Evolutionary conservation across 768 basidiomycete genomes (phyloP).

Genomic region (Rhizopogon rudus): DNA sequence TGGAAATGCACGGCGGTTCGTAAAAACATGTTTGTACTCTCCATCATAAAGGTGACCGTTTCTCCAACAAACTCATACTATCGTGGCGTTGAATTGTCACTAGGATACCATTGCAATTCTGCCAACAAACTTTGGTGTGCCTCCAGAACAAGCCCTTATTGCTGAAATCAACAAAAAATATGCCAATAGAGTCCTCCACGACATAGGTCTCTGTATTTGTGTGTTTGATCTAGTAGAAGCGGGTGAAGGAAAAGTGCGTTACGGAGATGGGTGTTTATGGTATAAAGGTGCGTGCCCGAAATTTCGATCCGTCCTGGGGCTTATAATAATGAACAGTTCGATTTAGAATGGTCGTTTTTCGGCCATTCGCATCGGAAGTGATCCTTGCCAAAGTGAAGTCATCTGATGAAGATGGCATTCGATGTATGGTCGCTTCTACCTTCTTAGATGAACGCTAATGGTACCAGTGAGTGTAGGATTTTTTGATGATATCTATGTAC

Average conservation of each 20-base stretch:
- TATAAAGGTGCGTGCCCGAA: constrained; percentile 65
- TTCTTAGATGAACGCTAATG: background rate
- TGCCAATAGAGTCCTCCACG: constrained; percentile 85
- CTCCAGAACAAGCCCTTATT: constrained; percentile 73
- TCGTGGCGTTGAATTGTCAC: background rate
- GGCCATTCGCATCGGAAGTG: constrained; percentile 88
- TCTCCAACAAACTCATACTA: background rate
- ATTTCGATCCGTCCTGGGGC: background rate
- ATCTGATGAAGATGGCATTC: constrained; percentile 79
- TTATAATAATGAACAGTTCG: constrained; percentile 46
- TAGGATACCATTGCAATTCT: constrained; percentile 92
- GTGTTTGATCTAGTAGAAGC: constrained; percentile 84
- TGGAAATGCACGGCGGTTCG: background rate
- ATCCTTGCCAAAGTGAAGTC: constrained; percentile 86
- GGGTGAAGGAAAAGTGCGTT: constrained; percentile 89
- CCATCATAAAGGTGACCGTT: constrained; percentile 35
- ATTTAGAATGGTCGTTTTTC: constrained; percentile 86
- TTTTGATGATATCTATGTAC: constrained; percentile 92
- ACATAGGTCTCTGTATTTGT: constrained; percentile 87
- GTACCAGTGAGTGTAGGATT: constrained; percentile 77
- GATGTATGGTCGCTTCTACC: constrained; percentile 47
- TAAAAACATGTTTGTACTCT: constrained; percentile 36
- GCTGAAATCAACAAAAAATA: constrained; percentile 94
- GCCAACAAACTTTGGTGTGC: constrained; percentile 78
- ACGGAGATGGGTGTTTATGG: constrained; percentile 93